phyloP scores from a whole-genome alignment of 768 basidiomycete species.

The Mycena galericulata region DNA sequence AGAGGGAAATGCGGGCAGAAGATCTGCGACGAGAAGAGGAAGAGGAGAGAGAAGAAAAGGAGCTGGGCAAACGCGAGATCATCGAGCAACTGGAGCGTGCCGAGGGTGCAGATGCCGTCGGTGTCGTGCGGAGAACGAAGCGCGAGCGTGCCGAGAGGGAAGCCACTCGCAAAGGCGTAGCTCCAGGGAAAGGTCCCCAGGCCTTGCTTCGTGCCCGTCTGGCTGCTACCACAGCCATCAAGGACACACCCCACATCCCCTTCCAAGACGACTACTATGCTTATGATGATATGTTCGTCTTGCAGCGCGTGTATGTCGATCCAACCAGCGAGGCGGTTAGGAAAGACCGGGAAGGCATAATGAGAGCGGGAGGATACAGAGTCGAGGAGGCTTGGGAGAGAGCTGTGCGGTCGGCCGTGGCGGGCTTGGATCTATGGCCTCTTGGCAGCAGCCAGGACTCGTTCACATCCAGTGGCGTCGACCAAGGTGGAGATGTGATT shows the following conservation, averaged over 20 bases:
- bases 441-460: conserved; percentile 41
- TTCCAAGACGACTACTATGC: conserved; percentile 82
- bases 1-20: conserved; percentile 75
- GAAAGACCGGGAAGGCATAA: conserved; percentile 80
- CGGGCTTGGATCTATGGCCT: conserved; percentile 75
- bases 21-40: conserved; percentile 78
- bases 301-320: conserved; percentile 75
- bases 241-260: conserved; percentile 85
- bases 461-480: conserved; percentile 34
- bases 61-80: conserved; percentile 77
- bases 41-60: conserved; percentile 80
- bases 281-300: conserved; percentile 74
- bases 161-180: conserved; percentile 55
- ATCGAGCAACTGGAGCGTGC: conserved; percentile 83
- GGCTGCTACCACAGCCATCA: conserved; percentile 69
- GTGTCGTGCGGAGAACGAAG: conserved; percentile 76
- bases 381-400: conserved; percentile 90
- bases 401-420: conserved; percentile 79
- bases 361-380: conserved; percentile 86
- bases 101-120: conserved; percentile 76
- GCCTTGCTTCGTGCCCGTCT: conserved; percentile 43
- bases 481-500: conserved; percentile 56
- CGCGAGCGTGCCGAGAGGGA: conserved; percentile 65
- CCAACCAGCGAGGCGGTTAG: conserved; percentile 81
- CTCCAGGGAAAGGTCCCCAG: conserved; percentile 65